phyloP scores from a whole-genome alignment of 169 alveolate species.

The Perkinsus olseni region DNA sequence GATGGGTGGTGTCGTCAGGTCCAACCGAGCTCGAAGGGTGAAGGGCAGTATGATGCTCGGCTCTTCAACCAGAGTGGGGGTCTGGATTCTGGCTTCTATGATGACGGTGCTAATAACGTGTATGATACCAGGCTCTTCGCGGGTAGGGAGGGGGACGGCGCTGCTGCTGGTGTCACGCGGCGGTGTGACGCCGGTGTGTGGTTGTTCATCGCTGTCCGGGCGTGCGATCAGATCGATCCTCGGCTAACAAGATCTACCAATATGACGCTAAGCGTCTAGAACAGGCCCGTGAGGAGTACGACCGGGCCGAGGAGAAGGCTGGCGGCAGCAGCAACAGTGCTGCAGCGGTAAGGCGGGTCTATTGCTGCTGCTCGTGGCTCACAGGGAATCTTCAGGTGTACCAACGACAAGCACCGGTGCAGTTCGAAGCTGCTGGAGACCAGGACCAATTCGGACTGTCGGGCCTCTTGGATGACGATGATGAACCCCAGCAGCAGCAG shows the following conservation, averaged over 20 bases:
- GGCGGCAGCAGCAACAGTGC: neutral
- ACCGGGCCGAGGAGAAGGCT: neutral
- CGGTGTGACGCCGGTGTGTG: neutral
- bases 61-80: constrained; percentile 66
- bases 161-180: no score
- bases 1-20: constrained; percentile 37
- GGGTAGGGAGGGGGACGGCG: neutral
- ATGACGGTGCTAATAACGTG: neutral
- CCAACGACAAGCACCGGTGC: neutral
- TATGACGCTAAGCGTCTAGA: neutral
- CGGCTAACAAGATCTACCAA: neutral
- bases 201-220: neutral
- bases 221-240: neutral
- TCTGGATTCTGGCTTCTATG: constrained; percentile 47
- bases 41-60: constrained; percentile 58
- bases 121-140: neutral
- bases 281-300: neutral
- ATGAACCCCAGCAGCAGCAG: neutral
- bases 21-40: constrained; percentile 54
- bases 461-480: neutral
- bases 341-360: neutral
- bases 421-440: neutral
- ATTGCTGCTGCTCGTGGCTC: neutral
- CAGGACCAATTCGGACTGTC: neutral
- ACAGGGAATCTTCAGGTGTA: neutral